These are phyloP conservation scores for Penicillium macrosclerotiorum DNA, from an alignment of 495 filamentous ascomycete species.

Conservation along the genomic window DNA sequence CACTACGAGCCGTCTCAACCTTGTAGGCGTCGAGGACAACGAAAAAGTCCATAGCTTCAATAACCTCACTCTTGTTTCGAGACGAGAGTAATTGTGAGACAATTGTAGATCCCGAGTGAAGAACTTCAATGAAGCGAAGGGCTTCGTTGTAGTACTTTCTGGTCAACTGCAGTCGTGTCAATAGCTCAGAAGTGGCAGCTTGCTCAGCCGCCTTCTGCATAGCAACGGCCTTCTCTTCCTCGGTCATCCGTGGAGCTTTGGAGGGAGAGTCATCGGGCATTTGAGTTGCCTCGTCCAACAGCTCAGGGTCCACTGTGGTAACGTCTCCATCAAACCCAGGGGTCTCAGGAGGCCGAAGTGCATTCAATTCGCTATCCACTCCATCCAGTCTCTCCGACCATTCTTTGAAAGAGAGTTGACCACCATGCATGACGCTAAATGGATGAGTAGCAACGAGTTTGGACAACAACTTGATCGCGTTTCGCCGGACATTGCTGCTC, in stretches of 20 bases:
- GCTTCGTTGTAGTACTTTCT: constrained; percentile 89
- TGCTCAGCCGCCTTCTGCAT: constrained; percentile 69
- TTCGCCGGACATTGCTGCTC: constrained; percentile 93
- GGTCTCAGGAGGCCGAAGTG: constrained; percentile 73
- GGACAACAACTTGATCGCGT: constrained; percentile 89
- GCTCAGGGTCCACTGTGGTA: constrained; percentile 65
- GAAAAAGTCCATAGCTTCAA: constrained; percentile 99
- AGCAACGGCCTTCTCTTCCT: constrained; percentile 52
- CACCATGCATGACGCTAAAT: constrained; percentile 88
- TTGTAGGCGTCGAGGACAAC: constrained; percentile 92
- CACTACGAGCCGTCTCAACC: constrained; percentile 82
- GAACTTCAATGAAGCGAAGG: constrained; percentile 89
- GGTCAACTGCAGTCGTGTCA: constrained; percentile 81
- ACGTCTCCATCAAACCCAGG: constrained; percentile 66
- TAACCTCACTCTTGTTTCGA: constrained; percentile 95
- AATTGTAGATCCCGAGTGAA: constrained; percentile 73
- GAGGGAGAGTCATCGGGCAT: constrained; percentile 62
- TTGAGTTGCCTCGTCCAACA: constrained; percentile 89
- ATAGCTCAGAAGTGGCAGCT: constrained; percentile 71
- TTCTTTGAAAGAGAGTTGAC: constrained; percentile 76
- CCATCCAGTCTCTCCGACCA: constrained; percentile 78
- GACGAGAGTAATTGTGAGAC: constrained; percentile 86
- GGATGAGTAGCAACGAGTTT: constrained; percentile 90
- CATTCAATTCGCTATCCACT: constrained; percentile 77
- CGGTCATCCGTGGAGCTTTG: constrained; percentile 59